Percentiles rank a stretch among this genome's conserved stretches.
These are phyloP conservation scores for Beta vulgaris DNA, from an alignment of 148 eudicot species.

Conservation along the genomic window DNA sequence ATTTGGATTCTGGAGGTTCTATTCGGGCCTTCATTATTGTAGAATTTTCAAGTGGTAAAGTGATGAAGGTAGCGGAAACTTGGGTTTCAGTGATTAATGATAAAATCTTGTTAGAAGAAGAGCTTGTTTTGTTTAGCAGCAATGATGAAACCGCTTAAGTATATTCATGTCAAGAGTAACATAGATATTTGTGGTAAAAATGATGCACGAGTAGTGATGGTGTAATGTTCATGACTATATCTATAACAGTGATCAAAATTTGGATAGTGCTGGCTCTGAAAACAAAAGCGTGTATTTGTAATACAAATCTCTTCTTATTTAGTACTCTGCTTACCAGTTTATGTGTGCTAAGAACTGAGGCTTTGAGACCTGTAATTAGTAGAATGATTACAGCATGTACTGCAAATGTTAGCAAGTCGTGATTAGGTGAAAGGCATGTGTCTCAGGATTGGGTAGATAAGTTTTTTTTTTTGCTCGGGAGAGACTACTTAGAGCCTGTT, in stretches of 20 bases:
- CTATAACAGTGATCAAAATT: too few relatives aligned
- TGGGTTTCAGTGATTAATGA: conserved; percentile 71
- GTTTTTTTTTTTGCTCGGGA: too few relatives aligned
- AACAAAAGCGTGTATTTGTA: background rate
- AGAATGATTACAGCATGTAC: too few relatives aligned
- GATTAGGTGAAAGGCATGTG: too few relatives aligned
- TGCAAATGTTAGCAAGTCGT: too few relatives aligned
- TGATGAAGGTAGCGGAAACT: conserved; percentile 61
- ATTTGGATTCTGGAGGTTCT: conserved; percentile 28
- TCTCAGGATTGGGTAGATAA: too few relatives aligned
- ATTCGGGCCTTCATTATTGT: conserved; percentile 59
- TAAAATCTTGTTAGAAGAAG: conserved; percentile 38
- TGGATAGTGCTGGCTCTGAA: background rate
- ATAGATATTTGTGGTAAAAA: background rate
- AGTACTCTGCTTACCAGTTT: background rate
- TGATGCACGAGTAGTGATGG: too few relatives aligned
- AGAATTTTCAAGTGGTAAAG: conserved; percentile 47
- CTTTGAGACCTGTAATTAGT: too few relatives aligned
- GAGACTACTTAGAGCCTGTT: too few relatives aligned
- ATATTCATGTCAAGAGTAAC: background rate
- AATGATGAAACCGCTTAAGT: background rate
- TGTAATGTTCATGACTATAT: too few relatives aligned
- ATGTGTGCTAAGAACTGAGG: too few relatives aligned
- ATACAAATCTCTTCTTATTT: background rate
- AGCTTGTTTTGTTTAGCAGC: conserved; percentile 42